Evolutionary conservation across 2,329 filamentous ascomycete species (phyloP), one percentile per base, ranked within the genome.

Genomic region (Diplodia scrobiculata): DNA sequence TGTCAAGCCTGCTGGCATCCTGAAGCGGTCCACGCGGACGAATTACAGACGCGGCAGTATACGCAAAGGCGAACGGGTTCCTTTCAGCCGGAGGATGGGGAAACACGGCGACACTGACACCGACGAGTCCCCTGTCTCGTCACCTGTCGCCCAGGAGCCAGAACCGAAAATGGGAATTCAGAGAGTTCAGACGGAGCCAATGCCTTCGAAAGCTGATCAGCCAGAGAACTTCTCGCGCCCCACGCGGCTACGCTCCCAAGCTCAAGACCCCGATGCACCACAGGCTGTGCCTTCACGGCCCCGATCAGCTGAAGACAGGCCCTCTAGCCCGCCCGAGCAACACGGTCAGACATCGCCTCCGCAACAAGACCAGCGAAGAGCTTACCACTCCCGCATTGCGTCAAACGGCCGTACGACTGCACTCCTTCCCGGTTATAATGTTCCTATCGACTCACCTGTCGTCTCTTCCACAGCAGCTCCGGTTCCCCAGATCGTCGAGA

Each of bases 21-120:
- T 99, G 58, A 89, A 95, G 71, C 87, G 95, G 68, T 97, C 95
- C 13, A 99, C 92, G 21, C 86, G 91, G 65, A 99, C 95, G 5
- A 94, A 91, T 29, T 98, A 98, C 76, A 84, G 93, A 72, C 91
- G 91, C 67, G 93, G 93, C 38, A 97, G 93, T 79, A 77, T 97
- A 68, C 89, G 90, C 60, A 91, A 89, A 70, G 90, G 91, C 27
- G 90, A 95, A 68, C 86, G 90, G 64, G 82, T 87, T 3, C 87
- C 90, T 0, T 89, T 92, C 70, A 90, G 91, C 0, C 91, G 91
- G 76, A 86, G 94, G 47, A 82, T 87, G 52, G 83, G 83, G 4
- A 84, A 86, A 67, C 84, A 86, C n/a, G 58, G 65, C 25, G 65
- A 62, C 17, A 80, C 83, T n/a, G 89, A 90, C 19, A 82, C 82